These are phyloP conservation scores for Rostrohypoxylon terebratum DNA, from an alignment of 495 filamentous ascomycete species.

Conservation along the genomic window DNA sequence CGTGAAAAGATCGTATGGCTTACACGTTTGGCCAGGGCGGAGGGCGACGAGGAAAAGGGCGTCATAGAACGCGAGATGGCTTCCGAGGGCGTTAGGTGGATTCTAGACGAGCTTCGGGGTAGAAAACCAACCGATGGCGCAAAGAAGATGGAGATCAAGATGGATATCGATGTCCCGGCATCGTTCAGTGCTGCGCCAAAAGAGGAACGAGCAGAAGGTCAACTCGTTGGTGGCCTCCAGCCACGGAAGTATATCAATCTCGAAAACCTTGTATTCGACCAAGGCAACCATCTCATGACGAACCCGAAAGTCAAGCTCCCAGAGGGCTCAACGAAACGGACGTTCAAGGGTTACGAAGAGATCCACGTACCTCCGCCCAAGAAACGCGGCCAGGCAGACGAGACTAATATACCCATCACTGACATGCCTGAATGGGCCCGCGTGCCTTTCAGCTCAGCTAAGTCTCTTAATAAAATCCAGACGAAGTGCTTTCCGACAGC, in stretches of 20 bases:
- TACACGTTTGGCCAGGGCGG: constrained; percentile 85
- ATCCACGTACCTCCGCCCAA: constrained; percentile 96
- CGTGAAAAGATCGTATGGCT: constrained; percentile 94
- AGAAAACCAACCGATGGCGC: constrained; percentile 64
- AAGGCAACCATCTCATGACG: constrained; percentile 98
- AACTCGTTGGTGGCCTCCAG: constrained; percentile 85
- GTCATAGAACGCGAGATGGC: constrained; percentile 91
- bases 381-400: constrained; percentile 80
- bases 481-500: constrained; percentile 90
- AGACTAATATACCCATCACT: constrained; percentile 82
- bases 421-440: constrained; percentile 94
- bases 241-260: constrained; percentile 89
- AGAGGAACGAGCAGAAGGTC: constrained; percentile 66
- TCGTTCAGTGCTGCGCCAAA: constrained; percentile 62
- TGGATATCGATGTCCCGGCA: constrained; percentile 88
- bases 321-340: constrained; percentile 91
- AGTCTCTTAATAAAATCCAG: constrained; percentile 92
- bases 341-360: constrained; percentile 98
- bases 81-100: constrained; percentile 83
- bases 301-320: constrained; percentile 96
- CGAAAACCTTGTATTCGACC: constrained; percentile 96
- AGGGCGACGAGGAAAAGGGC: constrained; percentile 79
- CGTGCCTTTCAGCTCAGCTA: constrained; percentile 79
- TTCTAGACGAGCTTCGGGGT: constrained; percentile 84
- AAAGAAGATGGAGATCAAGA: constrained; percentile 87